Base-by-base conservation (phyloP, 352 stramenopile species). In the Globisporangium splendens region DNA sequence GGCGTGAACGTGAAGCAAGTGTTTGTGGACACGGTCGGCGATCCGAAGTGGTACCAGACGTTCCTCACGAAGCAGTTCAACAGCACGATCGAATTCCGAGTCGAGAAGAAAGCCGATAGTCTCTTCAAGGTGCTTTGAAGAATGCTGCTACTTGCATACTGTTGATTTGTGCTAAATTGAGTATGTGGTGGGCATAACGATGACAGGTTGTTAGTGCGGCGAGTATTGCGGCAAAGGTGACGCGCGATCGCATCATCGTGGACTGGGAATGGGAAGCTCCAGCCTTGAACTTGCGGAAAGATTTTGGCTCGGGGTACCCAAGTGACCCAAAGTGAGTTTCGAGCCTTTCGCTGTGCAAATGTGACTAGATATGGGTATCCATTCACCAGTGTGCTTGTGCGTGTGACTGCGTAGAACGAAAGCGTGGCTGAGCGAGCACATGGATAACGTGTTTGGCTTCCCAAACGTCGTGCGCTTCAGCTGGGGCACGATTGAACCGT, bases 81-180 rank as follows among this genome's bases (percentile, higher is more conserved):
- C 44, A 83, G 84, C 22, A 81, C 69, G 21, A 97, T 98, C 67
- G 70, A 89, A 56, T 98, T 98, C 65, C 81, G 91, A 38, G 96
- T 98, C n/a, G 90, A 96, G 67, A 97, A 97, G 77, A 98, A 98
- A 63, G 96, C 95, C 20, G 96, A 98, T 72, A 96, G 91, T 57
- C 84, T 98, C 11, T 98, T 98, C 83, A 97, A 97, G 70, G 89
- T 90, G 38, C 8, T 17, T n/a, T 18, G 5, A 12, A 4, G 39
- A 35, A 8, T 35, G 28, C 28, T 35, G 5, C 7, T 35, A n/a
- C 35, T 12, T 1, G 3, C 39, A 10, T 18, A 18, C 28, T 35
- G 28, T 8, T 35, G 10, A 1, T 6, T 35, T 4, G 5, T n/a
- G 13, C 10, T 47, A 47, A 22, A 11, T 10, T 56, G 20, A 3